Conservation (phyloP, 441 rosid genomes). For the Syzygium malaccense region DNA sequence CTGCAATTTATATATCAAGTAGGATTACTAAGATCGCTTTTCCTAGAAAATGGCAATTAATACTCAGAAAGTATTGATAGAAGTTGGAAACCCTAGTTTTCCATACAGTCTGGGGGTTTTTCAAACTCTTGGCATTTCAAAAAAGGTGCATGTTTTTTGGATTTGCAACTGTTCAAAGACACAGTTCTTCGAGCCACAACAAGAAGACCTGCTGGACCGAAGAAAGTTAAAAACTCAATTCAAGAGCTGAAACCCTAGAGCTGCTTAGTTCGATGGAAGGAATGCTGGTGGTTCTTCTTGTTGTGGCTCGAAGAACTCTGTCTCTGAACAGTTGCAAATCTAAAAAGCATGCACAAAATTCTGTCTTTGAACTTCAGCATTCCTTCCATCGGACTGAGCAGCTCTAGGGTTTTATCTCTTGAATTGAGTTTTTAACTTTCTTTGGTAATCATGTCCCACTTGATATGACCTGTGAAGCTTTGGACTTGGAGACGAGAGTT, state of each 20-base stretch:
- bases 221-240: not conserved
- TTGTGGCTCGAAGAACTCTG: too few relatives aligned
- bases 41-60: not conserved
- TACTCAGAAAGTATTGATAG: not conserved
- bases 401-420: not conserved
- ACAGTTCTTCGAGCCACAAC: too few relatives aligned
- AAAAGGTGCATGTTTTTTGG: too few relatives aligned
- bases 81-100: not conserved
- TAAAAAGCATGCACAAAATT: too few relatives aligned
- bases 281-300: not conserved
- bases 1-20: not conserved
- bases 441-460: not conserved
- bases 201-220: not conserved
- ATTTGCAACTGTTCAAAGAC: too few relatives aligned
- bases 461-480: not conserved
- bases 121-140: not conserved
- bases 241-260: not conserved
- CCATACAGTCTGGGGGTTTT: not conserved
- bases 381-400: not conserved
- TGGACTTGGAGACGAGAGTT: not conserved
- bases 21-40: not conserved
- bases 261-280: not conserved
- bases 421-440: not conserved
- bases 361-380: not conserved
- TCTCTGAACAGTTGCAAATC: too few relatives aligned